These are phyloP conservation scores for Calonectria naviculata DNA, from an alignment of 2,329 filamentous ascomycete species.

Conservation along the genomic window DNA sequence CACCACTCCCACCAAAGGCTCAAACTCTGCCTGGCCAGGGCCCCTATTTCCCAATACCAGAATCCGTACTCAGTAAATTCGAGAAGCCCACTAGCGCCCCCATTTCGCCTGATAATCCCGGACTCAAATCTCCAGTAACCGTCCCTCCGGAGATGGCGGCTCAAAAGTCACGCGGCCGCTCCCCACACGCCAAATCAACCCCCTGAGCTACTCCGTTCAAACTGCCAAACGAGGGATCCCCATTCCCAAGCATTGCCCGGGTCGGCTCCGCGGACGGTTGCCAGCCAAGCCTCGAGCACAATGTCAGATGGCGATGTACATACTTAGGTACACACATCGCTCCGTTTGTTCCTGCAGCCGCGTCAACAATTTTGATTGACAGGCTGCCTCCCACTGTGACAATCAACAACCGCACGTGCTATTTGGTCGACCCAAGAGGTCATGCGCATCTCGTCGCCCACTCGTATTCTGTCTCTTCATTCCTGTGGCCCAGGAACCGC, in stretches of 20 bases:
- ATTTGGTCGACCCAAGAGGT: slow-evolving; percentile 3
- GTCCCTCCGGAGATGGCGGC: slow-evolving; percentile 40
- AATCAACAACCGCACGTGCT: slow-evolving; percentile 2
- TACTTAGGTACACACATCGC: neutral
- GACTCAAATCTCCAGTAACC: slow-evolving; percentile 22
- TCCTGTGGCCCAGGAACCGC: slow-evolving; percentile 9
- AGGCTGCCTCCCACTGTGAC: neutral
- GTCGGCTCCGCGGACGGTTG: slow-evolving; percentile 2
- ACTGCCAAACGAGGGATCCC: neutral
- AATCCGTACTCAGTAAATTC: slow-evolving; percentile 32
- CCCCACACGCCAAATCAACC: slow-evolving; percentile 25
- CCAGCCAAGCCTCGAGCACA: neutral
- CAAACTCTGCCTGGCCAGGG: neutral
- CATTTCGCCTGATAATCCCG: slow-evolving; percentile 24
- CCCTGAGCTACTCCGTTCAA: slow-evolving; percentile 22
- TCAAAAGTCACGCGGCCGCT: slow-evolving; percentile 38
- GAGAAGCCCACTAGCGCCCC: slow-evolving; percentile 36
- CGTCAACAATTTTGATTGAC: neutral
- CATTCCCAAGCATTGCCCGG: slow-evolving; percentile 2
- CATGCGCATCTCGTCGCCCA: slow-evolving; percentile 10
- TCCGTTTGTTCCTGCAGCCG: neutral
- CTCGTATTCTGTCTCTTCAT: neutral
- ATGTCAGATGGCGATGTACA: neutral
- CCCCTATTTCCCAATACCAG: slow-evolving; percentile 8
- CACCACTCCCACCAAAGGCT: slow-evolving; percentile 13